Conservation (phyloP, 306 rosid species). For the Urtica urens region DNA sequence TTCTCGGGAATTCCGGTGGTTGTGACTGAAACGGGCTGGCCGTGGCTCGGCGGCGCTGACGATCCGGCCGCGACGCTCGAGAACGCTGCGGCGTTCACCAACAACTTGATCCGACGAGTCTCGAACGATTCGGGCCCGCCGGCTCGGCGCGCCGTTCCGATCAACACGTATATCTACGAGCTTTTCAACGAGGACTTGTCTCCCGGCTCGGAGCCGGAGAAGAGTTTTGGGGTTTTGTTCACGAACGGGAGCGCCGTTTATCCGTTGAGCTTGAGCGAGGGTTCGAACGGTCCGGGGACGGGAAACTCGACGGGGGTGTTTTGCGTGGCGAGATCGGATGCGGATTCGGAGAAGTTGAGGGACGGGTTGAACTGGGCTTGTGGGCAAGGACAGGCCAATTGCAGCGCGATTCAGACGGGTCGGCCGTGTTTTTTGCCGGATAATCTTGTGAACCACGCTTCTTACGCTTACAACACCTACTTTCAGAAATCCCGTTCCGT, state of each 20-base stretch:
- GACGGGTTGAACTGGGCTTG: slow-evolving; percentile 86
- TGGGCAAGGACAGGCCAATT: slow-evolving; percentile 76
- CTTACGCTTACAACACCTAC: slow-evolving; percentile 84
- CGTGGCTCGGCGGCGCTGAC: slow-evolving; percentile 57
- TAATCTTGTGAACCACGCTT: slow-evolving; percentile 58
- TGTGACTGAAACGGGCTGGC: slow-evolving; percentile 91
- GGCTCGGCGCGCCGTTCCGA: slow-evolving; percentile 55
- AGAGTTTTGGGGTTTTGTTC: slow-evolving; percentile 55
- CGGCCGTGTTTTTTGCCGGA: slow-evolving; percentile 59
- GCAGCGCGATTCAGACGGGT: slow-evolving; percentile 65
- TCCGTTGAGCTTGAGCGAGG: slow-evolving; percentile 44
- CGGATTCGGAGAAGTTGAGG: slow-evolving; percentile 58
- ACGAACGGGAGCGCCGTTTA: slow-evolving; percentile 61
- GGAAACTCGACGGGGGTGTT: slow-evolving; percentile 52
- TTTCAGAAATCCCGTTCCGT: slow-evolving; percentile 55
- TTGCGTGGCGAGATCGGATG: slow-evolving; percentile 66
- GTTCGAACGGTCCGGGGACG: slow-evolving; percentile 20
- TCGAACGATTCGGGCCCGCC: slow-evolving; percentile 91
- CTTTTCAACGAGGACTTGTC: slow-evolving; percentile 87
- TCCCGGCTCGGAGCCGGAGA: slow-evolving; percentile 65
- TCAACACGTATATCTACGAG: slow-evolving; percentile 75
- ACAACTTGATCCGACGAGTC: slow-evolving; percentile 61
- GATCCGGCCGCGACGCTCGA: slow-evolving; percentile 67
- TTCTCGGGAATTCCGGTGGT: slow-evolving; percentile 57
- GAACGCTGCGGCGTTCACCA: slow-evolving; percentile 57